A percentile compares a stretch with the other conserved stretches of the same genome.
Evolutionary conservation across 169 alveolate genomes (phyloP).

Genomic region (Plasmodium coatneyi): DNA sequence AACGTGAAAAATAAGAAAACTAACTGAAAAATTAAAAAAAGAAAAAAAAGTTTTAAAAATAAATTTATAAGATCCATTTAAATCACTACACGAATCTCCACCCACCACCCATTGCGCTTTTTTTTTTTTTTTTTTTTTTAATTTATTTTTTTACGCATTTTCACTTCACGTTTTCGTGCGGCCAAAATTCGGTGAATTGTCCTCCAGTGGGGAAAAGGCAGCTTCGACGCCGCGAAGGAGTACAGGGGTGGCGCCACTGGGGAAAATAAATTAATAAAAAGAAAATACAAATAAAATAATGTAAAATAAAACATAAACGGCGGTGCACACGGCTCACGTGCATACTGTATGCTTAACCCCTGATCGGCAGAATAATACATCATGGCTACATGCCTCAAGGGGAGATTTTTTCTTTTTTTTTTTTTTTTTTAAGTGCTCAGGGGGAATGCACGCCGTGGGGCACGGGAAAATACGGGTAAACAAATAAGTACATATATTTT

Average conservation of each 20-base stretch:
- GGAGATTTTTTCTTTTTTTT: not conserved
- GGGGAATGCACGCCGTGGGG: not conserved
- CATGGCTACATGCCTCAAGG: not conserved
- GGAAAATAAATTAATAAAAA: not conserved
- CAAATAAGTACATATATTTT: not conserved
- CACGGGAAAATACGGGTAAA: not conserved
- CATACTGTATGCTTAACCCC: not conserved
- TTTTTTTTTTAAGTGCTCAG: not conserved
- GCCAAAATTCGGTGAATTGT: slow-evolving; percentile 18
- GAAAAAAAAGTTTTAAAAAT: not conserved
- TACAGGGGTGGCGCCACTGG: not conserved
- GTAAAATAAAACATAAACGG: not conserved
- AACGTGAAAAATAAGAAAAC: not conserved
- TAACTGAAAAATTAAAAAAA: not conserved
- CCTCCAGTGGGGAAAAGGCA: not conserved
- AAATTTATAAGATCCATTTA: not conserved
- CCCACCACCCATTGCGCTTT: not conserved
- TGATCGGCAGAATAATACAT: not conserved
- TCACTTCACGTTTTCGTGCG: slow-evolving; percentile 2
- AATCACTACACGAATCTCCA: not conserved
- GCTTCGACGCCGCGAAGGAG: not conserved
- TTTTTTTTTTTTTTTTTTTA: not conserved
- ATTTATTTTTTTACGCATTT: not conserved
- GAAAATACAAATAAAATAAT: no score
- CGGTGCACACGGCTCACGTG: not conserved